phyloP scores from a whole-genome alignment of 2,329 filamentous ascomycete species.

The Clonostachys rhizophaga region DNA sequence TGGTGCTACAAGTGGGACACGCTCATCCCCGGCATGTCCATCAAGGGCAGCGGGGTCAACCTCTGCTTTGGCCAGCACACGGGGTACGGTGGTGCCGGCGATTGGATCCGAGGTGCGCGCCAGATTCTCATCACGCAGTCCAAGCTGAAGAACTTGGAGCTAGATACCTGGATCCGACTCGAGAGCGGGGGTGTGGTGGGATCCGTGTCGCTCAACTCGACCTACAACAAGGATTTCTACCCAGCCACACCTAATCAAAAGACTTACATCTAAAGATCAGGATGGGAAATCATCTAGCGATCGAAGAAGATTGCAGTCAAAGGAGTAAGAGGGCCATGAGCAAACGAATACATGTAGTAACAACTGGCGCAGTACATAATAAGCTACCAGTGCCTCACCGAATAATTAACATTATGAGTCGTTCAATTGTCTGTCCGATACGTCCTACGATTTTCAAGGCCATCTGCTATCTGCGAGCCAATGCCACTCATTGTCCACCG shows the following conservation, averaged over 20 bases:
- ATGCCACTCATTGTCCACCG: no score
- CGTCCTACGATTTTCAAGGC: no score
- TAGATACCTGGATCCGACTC: conserved; percentile 58
- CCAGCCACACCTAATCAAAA: conserved; percentile 30
- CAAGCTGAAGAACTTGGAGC: conserved; percentile 28
- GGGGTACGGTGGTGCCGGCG: conserved; percentile 66
- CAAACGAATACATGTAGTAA: no score
- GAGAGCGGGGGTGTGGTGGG: conserved; percentile 50
- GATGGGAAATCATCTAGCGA: no score
- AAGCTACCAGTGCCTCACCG: no score
- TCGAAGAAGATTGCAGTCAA: no score
- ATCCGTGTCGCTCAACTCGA: conserved; percentile 50
- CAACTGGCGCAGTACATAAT: no score
- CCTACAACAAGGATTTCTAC: conserved; percentile 54
- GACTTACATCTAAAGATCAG: conserved; percentile 13
- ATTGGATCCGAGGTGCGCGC: conserved; percentile 56
- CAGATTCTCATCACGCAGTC: conserved; percentile 45
- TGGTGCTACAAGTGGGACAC: conserved; percentile 51
- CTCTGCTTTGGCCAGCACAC: conserved; percentile 61
- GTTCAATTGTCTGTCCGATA: no score
- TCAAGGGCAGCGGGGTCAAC: conserved; percentile 35
- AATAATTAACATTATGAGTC: no score
- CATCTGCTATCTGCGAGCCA: no score
- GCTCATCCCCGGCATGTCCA: conserved; percentile 20
- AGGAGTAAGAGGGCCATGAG: no score